These are phyloP conservation scores for Colletotrichum lini DNA, from an alignment of 2,329 filamentous ascomycete genomes.

Conservation along the genomic window DNA sequence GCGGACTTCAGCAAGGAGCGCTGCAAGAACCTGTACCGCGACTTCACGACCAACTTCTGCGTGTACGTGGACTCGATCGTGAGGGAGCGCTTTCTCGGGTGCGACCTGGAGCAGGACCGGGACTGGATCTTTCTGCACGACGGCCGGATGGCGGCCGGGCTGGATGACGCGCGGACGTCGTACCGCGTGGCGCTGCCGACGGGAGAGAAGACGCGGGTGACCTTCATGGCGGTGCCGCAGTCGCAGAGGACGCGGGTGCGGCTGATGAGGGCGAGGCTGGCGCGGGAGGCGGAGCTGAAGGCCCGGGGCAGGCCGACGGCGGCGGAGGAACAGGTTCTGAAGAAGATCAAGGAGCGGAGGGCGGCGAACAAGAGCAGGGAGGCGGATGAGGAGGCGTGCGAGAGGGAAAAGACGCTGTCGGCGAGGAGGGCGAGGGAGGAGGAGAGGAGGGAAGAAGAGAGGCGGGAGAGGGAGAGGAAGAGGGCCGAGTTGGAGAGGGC, in stretches of 20 bases:
- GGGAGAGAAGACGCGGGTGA: conserved; percentile 14
- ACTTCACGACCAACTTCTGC: conserved; percentile 38
- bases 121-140: conserved; percentile 7
- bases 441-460: conserved; percentile 1
- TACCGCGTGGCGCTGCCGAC: conserved; percentile 23
- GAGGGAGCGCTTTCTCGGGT: conserved; percentile 17
- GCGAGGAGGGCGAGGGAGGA: background rate
- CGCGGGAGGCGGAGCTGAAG: conserved; percentile 1
- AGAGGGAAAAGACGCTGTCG: conserved; percentile 1
- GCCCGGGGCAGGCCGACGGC: conserved; percentile 6
- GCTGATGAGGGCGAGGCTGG: background rate
- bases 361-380: background rate
- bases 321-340: conserved; percentile 20
- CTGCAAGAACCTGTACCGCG: conserved; percentile 17
- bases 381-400: background rate
- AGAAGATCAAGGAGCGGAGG: background rate
- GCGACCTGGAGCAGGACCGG: background rate
- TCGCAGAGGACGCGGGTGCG: conserved; percentile 21
- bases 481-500: conserved; percentile 1
- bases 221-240: conserved; percentile 31
- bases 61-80: conserved; percentile 25
- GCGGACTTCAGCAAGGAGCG: background rate
- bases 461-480: background rate
- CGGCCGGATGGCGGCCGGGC: background rate
- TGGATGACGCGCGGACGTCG: conserved; percentile 10